These are phyloP conservation scores for Epichloe sp. DNA, from an alignment of 2,329 filamentous ascomycete genomes.

Conservation along the genomic window DNA sequence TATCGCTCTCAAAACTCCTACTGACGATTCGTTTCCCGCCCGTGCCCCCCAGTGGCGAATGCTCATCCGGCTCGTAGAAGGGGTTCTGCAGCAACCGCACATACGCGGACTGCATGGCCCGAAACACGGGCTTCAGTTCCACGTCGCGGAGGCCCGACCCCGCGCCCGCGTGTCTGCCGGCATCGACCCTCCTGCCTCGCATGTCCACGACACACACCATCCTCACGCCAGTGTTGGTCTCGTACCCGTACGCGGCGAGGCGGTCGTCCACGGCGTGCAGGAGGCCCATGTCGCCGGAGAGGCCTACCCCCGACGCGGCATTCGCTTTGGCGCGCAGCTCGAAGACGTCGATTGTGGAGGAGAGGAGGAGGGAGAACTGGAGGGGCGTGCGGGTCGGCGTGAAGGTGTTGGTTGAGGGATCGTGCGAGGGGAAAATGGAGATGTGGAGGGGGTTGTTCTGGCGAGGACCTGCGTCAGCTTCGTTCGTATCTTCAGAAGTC, in stretches of 20 bases:
- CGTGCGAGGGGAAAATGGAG: constrained; percentile 70
- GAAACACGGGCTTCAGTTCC: constrained; percentile 84
- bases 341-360: constrained; percentile 86
- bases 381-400: constrained; percentile 56
- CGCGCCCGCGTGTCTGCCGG: constrained; percentile 26
- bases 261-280: constrained; percentile 90
- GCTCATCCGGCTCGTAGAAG: constrained; percentile 84
- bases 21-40: constrained; percentile 65
- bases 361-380: constrained; percentile 84
- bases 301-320: constrained; percentile 31
- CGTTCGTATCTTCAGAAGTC: not conserved
- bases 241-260: constrained; percentile 85
- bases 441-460: constrained; percentile 96
- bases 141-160: constrained; percentile 65
- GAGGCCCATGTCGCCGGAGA: constrained; percentile 78
- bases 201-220: constrained; percentile 87
- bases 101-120: constrained; percentile 86
- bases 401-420: constrained; percentile 37
- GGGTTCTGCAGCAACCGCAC: constrained; percentile 82
- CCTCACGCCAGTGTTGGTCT: constrained; percentile 90
- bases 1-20: constrained; percentile 64
- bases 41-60: constrained; percentile 43
- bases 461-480: not conserved
- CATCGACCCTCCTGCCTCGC: constrained; percentile 50
- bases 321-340: constrained; percentile 68